Evolutionary conservation across 768 basidiomycete genomes (phyloP), one percentile per base, ranked within the genome.

Genomic region (Xerocomellus amylosporus): DNA sequence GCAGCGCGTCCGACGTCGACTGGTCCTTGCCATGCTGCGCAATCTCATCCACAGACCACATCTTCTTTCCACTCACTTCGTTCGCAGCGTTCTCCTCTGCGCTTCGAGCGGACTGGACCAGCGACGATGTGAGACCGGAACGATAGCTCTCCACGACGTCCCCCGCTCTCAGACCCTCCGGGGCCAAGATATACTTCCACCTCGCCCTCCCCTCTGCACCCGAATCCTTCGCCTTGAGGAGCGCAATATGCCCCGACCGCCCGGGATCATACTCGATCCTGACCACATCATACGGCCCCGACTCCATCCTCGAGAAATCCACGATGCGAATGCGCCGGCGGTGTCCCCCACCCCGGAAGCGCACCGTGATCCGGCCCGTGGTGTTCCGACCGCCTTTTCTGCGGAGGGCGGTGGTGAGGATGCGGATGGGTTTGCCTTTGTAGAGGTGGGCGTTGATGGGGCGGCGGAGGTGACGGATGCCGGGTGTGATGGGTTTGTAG

Each of bases 241-340:
- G 80, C 2, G 97, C 96, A 65, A 99, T 96, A 70, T 99, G 97
- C 8, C 91, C 93, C 34, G 87, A 90, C 41, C 97, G 81, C 5
- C 90, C 90, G 0, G 97, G 97, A 75, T 98, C 97, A 66, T 96
- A 99, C 74, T 98, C 97, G 60, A 99, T 91, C 44, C 97, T 82
- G 4, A 95, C 81, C 42, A 98, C 93, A 61, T 95, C 90, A 64
- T 91, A 90, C 34, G 86, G 74, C 9, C 96, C 96, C 1, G 83
- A 77, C 55, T 86, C 85, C n/a, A 74, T 73, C 50, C 97, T 82
- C 70, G 77, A 73, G 65, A 96, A 98, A 72, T 99, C 97, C 50
- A 99, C 73, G 37, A 84, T 78, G 30, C 97, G 86, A 56, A 96
- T 84, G 33, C 97, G 84, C 54, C 86, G 85, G 56, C 81, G 83